Conservation (phyloP, 1,284 basidiomycete genomes). For the Amylostereum chailletii region DNA sequence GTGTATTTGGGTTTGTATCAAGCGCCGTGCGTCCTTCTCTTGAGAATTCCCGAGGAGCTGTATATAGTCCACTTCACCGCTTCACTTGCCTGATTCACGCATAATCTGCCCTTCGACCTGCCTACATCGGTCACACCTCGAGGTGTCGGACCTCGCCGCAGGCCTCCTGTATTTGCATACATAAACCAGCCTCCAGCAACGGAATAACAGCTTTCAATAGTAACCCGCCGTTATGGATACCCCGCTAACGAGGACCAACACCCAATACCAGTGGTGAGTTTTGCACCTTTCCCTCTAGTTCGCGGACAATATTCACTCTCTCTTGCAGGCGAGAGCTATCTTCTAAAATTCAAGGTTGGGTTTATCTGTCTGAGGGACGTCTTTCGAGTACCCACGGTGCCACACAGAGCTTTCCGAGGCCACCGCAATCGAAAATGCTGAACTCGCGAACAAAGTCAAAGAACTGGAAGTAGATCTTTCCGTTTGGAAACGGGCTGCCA, state of each 20-base stretch:
- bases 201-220: too few species aligned
- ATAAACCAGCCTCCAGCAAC: too few species aligned
- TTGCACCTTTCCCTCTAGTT: background rate
- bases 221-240: constrained; percentile 1
- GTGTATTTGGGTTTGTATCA: too few species aligned
- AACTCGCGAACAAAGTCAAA: constrained; percentile 50
- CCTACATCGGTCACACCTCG: too few species aligned
- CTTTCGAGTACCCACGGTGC: background rate
- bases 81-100: too few species aligned
- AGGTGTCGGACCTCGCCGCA: too few species aligned
- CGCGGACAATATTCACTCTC: background rate
- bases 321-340: constrained; percentile 8
- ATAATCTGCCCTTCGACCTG: too few species aligned
- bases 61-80: too few species aligned
- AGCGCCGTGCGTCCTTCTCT: too few species aligned
- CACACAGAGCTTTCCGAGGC: constrained; percentile 47
- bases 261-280: constrained; percentile 9
- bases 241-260: background rate
- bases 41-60: too few species aligned
- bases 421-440: constrained; percentile 53
- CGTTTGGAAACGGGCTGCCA: constrained; percentile 64
- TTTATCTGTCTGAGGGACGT: background rate
- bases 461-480: constrained; percentile 62
- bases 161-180: too few species aligned
- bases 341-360: constrained; percentile 9